Percentiles rank a stretch among this genome's conserved stretches.
Evolutionary conservation across 2,329 filamentous ascomycete genomes (phyloP).

Genomic region (Lasiodiplodia sp.): DNA sequence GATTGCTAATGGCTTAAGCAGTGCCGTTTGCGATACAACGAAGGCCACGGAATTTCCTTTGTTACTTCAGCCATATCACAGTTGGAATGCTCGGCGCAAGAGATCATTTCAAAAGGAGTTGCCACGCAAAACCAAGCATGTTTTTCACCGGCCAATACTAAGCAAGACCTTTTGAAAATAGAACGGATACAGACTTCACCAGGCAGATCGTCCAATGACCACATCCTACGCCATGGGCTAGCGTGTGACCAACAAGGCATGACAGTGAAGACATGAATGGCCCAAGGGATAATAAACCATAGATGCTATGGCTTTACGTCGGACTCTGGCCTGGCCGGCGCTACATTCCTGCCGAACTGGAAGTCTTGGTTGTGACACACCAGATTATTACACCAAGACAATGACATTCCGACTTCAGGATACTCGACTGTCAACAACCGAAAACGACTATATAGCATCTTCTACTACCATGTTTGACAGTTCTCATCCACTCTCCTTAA

Average conservation of each 20-base stretch:
- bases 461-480: neutral
- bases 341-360: neutral
- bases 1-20: neutral
- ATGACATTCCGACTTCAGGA: constrained; percentile 12
- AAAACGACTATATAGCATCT: constrained; percentile 23
- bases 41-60: neutral
- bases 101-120: neutral
- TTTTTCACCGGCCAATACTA: neutral
- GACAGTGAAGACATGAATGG: neutral
- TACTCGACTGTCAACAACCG: constrained; percentile 17
- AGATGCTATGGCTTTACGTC: neutral
- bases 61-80: neutral
- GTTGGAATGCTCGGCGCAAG: constrained; percentile 7
- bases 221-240: neutral
- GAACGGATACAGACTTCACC: too few relatives aligned
- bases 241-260: neutral
- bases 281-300: too few relatives aligned
- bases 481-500: constrained; percentile 21
- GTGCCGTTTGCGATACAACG: neutral
- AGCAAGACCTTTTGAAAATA: neutral
- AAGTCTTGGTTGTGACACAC: constrained; percentile 18
- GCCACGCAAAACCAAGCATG: neutral
- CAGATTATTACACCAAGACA: constrained; percentile 25
- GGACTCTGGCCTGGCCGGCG: neutral
- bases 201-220: neutral